phyloP scores from a whole-genome alignment of 1,284 basidiomycete genomes.

The Apiotrichum brassicae region DNA sequence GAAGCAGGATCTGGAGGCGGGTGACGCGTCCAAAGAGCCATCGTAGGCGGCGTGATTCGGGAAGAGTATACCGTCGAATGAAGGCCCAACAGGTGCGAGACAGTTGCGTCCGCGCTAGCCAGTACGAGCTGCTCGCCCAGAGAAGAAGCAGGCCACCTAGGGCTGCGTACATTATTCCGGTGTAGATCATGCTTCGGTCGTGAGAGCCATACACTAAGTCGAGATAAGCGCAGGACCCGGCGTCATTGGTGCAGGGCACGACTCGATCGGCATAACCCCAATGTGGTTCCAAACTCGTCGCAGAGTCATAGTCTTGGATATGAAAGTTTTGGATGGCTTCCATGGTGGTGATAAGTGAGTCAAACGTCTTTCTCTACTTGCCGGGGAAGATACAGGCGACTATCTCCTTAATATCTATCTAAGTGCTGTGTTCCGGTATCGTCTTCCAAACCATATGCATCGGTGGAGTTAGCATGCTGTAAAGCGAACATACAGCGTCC shows the following conservation, averaged over 20 bases:
- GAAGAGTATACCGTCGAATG: conserved; percentile 11
- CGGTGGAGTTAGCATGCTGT: no score
- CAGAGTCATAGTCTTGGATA: conserved; percentile 26
- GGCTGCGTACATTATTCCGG: conserved; percentile 23
- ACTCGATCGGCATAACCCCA: conserved; percentile 32
- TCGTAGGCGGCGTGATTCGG: conserved; percentile 13
- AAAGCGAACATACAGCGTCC: no score
- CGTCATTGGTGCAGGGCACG: conserved; percentile 31
- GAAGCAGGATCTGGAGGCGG: conserved; percentile 24
- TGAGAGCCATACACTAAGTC: conserved; percentile 31
- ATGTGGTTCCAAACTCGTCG: conserved; percentile 22
- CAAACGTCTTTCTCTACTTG: no score
- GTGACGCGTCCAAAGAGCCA: conserved; percentile 28
- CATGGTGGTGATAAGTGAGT: conserved; percentile 7
- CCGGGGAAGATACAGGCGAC: no score
- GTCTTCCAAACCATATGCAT: no score
- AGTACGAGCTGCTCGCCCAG: conserved; percentile 14
- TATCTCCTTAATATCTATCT: no score
- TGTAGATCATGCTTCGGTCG: conserved; percentile 30
- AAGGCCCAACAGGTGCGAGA: conserved; percentile 5
- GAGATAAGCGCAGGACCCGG: conserved; percentile 33
- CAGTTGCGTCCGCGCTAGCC: background rate
- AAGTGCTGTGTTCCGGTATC: no score
- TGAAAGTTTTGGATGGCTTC: conserved; percentile 15
- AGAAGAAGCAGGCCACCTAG: conserved; percentile 21